phyloP scores from a whole-genome alignment of 2,329 filamentous ascomycete species.

The Xylaria sp. region DNA sequence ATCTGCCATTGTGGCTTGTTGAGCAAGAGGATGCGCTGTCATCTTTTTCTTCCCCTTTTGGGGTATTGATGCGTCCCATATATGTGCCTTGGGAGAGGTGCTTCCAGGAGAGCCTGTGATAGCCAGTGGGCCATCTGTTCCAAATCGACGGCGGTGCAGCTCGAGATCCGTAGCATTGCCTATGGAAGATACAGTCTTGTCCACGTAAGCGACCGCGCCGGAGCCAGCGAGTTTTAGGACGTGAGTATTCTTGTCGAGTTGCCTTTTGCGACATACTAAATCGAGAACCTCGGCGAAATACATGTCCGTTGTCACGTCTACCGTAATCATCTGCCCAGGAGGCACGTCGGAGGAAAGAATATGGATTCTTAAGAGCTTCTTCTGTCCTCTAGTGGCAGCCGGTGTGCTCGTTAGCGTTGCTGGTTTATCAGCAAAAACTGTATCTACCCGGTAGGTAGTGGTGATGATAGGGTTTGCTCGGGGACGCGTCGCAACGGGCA shows the following conservation, averaged over 20 bases:
- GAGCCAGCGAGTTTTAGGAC: conserved; percentile 81
- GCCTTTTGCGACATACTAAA: conserved; percentile 78
- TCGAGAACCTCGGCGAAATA: conserved; percentile 87
- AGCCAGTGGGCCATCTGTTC: conserved; percentile 76
- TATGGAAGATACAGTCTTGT: conserved; percentile 82
- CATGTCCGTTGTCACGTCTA: conserved; percentile 83
- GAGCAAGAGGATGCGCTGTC: conserved; percentile 74
- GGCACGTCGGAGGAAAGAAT: conserved; percentile 76
- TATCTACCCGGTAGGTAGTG: conserved; percentile 67
- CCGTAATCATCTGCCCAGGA: conserved; percentile 77
- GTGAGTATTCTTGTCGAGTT: conserved; percentile 81
- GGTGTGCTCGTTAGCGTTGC: conserved; percentile 58
- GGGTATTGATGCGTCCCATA: conserved; percentile 59
- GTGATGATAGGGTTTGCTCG: conserved; percentile 70
- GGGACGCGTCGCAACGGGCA: conserved; percentile 51
- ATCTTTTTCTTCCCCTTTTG: conserved; percentile 66
- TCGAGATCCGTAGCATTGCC: conserved; percentile 81
- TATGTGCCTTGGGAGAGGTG: conserved; percentile 73
- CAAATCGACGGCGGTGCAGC: conserved; percentile 78
- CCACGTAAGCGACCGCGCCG: conserved; percentile 78
- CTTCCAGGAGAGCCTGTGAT: conserved; percentile 76
- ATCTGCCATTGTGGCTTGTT: conserved; percentile 69
- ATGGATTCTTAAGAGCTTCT: conserved; percentile 77
- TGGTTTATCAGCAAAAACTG: conserved; percentile 67
- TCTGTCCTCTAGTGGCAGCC: conserved; percentile 67